phyloP scores from a whole-genome alignment of 192 early-diverging fungal species.

The Diversispora eburnea region DNA sequence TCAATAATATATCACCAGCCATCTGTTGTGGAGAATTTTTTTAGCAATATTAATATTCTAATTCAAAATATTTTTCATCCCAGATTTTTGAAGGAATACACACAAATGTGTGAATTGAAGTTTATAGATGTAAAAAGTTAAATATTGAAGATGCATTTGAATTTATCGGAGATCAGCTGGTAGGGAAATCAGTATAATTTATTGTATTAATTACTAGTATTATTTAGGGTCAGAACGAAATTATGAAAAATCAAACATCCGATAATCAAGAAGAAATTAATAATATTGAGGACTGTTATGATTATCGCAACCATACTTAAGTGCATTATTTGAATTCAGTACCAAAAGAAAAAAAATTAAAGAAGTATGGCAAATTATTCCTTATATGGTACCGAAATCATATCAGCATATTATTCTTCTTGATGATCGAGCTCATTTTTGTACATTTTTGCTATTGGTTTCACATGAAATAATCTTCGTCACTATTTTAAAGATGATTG shows the following conservation, averaged over 20 bases:
- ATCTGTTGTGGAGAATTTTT: not conserved
- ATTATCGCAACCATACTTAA: not conserved
- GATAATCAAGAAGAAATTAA: not conserved
- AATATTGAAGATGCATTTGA: not conserved
- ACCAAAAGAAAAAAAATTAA: not conserved
- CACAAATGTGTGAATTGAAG: not conserved
- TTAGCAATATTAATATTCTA: not conserved
- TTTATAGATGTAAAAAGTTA: constrained; percentile 1
- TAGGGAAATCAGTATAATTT: not conserved
- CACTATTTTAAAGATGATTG: not conserved
- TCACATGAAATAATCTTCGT: not conserved
- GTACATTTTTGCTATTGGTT: not conserved
- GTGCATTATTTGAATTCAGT: not conserved
- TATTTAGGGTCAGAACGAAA: not conserved
- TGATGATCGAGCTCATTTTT: not conserved
- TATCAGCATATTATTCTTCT: not conserved
- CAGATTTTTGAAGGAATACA: not conserved
- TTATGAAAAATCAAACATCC: not conserved
- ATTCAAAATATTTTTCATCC: not conserved
- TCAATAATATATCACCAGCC: not conserved
- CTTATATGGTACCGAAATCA: not conserved
- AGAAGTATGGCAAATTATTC: not conserved
- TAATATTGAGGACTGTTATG: not conserved
- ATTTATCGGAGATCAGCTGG: not conserved
- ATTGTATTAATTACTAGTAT: not conserved